Conservation (phyloP, 805 yeast species). For the Maudiozyma saulgeensis region DNA sequence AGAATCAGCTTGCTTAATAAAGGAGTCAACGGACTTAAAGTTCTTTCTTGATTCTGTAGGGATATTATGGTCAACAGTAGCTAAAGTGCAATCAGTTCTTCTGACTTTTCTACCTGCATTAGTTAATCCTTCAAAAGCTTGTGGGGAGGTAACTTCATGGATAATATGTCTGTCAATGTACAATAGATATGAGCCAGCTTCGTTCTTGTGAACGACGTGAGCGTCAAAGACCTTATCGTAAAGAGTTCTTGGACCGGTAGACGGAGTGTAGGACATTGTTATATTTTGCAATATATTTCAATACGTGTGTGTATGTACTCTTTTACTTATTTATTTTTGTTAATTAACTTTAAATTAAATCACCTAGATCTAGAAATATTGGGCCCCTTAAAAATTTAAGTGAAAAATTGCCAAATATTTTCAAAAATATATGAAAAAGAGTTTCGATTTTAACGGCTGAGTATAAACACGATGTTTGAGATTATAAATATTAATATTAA, state of each 20-base stretch:
- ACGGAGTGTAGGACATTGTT: slow-evolving; percentile 24
- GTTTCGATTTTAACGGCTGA: too few relatives aligned
- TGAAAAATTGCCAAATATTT: too few relatives aligned
- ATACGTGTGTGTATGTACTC: not conserved
- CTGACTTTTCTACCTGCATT: slow-evolving; percentile 85
- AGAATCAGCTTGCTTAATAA: slow-evolving; percentile 85
- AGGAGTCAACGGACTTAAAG: slow-evolving; percentile 64
- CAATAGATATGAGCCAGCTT: slow-evolving; percentile 73
- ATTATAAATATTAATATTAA: too few relatives aligned
- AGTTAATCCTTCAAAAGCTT: slow-evolving; percentile 91
- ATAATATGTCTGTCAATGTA: slow-evolving; percentile 96
- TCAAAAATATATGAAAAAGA: too few relatives aligned
- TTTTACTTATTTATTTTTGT: not conserved
- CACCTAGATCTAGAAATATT: too few relatives aligned
- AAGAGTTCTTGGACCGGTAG: slow-evolving; percentile 53
- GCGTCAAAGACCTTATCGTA: slow-evolving; percentile 95
- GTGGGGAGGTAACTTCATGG: slow-evolving; percentile 98
- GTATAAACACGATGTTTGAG: too few relatives aligned
- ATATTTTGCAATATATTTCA: too few relatives aligned
- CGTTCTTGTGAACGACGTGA: slow-evolving; percentile 86
- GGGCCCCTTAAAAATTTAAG: too few relatives aligned
- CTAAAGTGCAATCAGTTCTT: slow-evolving; percentile 85
- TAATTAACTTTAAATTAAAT: not conserved
- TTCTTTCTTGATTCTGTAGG: slow-evolving; percentile 84
- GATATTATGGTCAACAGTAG: slow-evolving; percentile 94